These are phyloP conservation scores for Fusarium nygamai DNA, from an alignment of 2,329 filamentous ascomycete genomes.

Conservation along the genomic window DNA sequence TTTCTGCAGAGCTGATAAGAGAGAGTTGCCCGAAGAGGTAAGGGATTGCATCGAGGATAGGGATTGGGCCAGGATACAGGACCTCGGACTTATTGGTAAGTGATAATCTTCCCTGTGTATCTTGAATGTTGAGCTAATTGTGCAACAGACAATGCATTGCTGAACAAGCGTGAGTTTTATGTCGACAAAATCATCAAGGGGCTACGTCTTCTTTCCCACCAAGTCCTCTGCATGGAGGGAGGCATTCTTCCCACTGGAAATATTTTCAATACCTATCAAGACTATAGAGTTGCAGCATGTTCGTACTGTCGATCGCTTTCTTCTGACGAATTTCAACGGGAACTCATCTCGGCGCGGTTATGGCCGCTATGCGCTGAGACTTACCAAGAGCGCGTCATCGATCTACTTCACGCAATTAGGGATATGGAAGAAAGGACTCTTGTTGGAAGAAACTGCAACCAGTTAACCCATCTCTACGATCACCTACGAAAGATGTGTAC, in stretches of 20 bases:
- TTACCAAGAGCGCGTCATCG: conserved; percentile 4
- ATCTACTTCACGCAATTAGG: conserved; percentile 2
- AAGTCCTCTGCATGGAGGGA: conserved; percentile 1
- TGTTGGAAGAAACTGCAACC: conserved; percentile 7
- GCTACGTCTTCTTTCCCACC: conserved; percentile 21
- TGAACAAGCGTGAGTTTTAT: background rate
- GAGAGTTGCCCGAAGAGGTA: background rate
- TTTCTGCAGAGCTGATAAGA: background rate
- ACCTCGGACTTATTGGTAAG: conserved; percentile 9
- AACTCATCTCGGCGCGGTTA: background rate
- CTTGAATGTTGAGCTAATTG: background rate
- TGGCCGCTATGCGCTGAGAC: conserved; percentile 8
- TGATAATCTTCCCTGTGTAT: too few species aligned
- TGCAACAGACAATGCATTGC: conserved; percentile 3
- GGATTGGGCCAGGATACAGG: conserved; percentile 2
- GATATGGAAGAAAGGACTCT: background rate
- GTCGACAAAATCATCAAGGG: conserved; percentile 8
- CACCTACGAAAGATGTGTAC: background rate
- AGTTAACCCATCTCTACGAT: conserved; percentile 17
- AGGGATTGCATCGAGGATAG: background rate
- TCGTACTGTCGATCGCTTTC: background rate
- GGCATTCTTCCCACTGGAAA: conserved; percentile 16
- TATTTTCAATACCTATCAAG: background rate
- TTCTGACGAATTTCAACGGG: background rate
- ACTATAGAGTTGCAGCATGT: conserved; percentile 17